Evolutionary conservation across 352 stramenopile genomes (phyloP).

Genomic region (Phytophthora podocarpi): DNA sequence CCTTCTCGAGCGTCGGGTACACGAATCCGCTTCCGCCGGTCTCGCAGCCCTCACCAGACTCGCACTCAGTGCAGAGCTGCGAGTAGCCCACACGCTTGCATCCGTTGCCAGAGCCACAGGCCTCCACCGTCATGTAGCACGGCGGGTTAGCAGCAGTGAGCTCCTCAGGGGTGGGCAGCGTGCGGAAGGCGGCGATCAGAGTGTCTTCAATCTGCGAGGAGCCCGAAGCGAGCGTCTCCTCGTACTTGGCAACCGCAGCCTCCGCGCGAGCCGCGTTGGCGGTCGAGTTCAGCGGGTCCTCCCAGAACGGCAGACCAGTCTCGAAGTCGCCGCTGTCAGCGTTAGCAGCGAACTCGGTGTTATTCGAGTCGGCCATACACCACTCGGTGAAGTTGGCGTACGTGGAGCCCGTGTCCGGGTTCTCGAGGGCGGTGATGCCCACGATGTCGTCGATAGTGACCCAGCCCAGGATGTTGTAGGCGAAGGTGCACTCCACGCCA

Average conservation of each 20-base stretch:
- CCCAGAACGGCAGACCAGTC: slow-evolving; percentile 66
- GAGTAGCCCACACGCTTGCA: slow-evolving; percentile 76
- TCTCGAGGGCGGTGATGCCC: slow-evolving; percentile 68
- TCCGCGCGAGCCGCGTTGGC: slow-evolving; percentile 59
- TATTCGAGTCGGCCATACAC: slow-evolving; percentile 56
- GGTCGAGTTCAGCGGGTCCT: slow-evolving; percentile 54
- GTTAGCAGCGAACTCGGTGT: slow-evolving; percentile 63
- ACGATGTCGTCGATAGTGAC: slow-evolving; percentile 82
- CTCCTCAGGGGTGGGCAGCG: slow-evolving; percentile 48
- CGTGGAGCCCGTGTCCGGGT: slow-evolving; percentile 43
- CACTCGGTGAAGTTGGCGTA: slow-evolving; percentile 76
- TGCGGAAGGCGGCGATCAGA: slow-evolving; percentile 45
- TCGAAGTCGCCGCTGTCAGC: slow-evolving; percentile 42
- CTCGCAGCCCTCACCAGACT: slow-evolving; percentile 35
- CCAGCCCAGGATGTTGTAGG: slow-evolving; percentile 82
- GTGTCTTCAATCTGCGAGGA: slow-evolving; percentile 50
- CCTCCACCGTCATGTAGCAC: slow-evolving; percentile 68
- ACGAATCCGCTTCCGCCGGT: slow-evolving; percentile 53
- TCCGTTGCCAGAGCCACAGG: slow-evolving; percentile 53
- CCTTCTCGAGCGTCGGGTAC: slow-evolving; percentile 71
- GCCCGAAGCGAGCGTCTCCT: slow-evolving; percentile 40
- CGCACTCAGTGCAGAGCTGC: slow-evolving; percentile 72
- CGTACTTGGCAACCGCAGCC: slow-evolving; percentile 58
- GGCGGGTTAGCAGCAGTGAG: slow-evolving; percentile 62
- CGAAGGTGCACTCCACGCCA: slow-evolving; percentile 75